phyloP scores from a whole-genome alignment of 75 land plant genomes.

The Picea sitchensis region DNA sequence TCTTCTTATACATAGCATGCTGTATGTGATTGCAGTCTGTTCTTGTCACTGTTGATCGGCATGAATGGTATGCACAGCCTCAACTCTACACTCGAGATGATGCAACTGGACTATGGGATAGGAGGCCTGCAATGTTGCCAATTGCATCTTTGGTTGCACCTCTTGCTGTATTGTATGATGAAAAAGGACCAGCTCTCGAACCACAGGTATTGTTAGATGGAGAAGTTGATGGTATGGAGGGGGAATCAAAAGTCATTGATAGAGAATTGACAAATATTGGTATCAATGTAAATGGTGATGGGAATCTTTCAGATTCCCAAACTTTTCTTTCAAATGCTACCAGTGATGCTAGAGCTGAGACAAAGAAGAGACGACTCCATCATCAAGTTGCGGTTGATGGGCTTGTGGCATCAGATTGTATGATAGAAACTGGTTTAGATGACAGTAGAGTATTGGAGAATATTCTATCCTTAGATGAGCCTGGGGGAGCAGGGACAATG shows the following conservation, averaged over 20 bases:
- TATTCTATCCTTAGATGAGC: conserved; percentile 20
- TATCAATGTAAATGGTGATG: conserved; percentile 22
- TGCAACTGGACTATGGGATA: conserved; percentile 71
- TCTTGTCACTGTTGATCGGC: conserved; percentile 87
- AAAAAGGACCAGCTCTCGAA: conserved; percentile 10
- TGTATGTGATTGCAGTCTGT: conserved; percentile 70
- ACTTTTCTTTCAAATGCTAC: conserved; percentile 5
- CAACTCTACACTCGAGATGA: conserved; percentile 82
- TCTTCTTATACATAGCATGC: not conserved
- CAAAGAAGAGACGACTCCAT: conserved; percentile 51
- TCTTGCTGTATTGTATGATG: conserved; percentile 11
- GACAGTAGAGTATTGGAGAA: conserved; percentile 11
- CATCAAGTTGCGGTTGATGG: conserved; percentile 43
- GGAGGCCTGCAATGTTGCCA: conserved; percentile 44
- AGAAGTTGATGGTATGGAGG: conserved; percentile 13
- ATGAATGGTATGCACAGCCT: conserved; percentile 97
- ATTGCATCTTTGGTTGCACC: conserved; percentile 7
- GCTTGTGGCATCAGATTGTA: conserved; percentile 25
- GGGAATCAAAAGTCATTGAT: not conserved
- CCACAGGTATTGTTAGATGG: conserved; percentile 3
- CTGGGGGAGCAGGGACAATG: conserved; percentile 17
- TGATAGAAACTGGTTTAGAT: conserved; percentile 22
- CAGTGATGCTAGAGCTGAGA: conserved; percentile 23
- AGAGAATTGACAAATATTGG: conserved; percentile 5
- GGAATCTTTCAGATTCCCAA: conserved; percentile 13